These are phyloP conservation scores for Colletotrichum salicis DNA, from an alignment of 2,329 filamentous ascomycete species.

Conservation along the genomic window DNA sequence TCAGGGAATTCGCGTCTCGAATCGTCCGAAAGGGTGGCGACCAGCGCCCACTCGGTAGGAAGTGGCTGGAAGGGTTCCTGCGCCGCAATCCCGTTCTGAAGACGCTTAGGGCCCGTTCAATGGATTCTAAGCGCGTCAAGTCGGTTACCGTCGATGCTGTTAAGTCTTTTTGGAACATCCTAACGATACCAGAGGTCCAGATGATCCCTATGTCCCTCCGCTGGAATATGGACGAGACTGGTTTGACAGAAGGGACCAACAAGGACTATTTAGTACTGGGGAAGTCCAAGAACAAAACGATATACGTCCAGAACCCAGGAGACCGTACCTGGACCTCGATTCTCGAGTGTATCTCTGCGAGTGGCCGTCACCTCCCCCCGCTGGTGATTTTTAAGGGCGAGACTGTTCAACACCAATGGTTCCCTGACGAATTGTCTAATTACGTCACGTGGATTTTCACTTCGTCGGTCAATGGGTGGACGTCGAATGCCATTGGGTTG, in stretches of 20 bases:
- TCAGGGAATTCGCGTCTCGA: too few relatives aligned
- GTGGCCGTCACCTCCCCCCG: neutral
- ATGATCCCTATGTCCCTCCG: neutral
- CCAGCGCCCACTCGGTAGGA: neutral
- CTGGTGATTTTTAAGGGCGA: constrained; percentile 39
- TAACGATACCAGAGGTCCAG: neutral
- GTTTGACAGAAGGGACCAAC: constrained; percentile 18
- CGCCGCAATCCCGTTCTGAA: accelerated
- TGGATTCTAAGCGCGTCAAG: neutral
- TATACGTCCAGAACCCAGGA: constrained; percentile 22
- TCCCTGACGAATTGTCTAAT: constrained; percentile 21
- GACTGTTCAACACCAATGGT: constrained; percentile 35
- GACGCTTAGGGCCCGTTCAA: neutral
- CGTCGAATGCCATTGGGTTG: constrained; percentile 35
- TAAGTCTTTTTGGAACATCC: neutral
- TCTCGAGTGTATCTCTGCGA: constrained; percentile 36
- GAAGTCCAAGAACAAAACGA: neutral
- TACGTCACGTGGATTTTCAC: constrained; percentile 31
- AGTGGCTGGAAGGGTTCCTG: neutral
- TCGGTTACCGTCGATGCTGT: neutral
- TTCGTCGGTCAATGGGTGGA: constrained; percentile 35
- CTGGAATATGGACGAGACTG: constrained; percentile 31
- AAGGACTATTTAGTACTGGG: constrained; percentile 24
- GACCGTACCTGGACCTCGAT: constrained; percentile 36
- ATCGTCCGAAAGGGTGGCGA: neutral